Percentiles rank a stretch among this genome's conserved stretches.
Evolutionary conservation across 805 yeast species (phyloP).

Genomic region (Peterozyma toletana): DNA sequence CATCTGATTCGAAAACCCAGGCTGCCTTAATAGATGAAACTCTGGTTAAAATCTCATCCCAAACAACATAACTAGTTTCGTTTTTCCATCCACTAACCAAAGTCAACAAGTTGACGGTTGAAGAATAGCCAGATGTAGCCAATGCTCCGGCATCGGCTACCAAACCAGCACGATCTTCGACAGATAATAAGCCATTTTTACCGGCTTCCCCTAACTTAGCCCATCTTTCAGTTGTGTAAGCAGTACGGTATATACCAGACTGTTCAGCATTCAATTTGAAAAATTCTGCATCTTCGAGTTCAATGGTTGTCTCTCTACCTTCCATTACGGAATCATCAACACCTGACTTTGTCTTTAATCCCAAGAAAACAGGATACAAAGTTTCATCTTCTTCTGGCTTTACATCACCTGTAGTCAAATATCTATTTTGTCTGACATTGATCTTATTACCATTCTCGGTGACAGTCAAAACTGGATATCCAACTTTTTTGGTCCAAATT

Average conservation of each 20-base stretch:
- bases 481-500: constrained; percentile 74
- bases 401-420: constrained; percentile 71
- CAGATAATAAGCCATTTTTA: constrained; percentile 50
- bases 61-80: constrained; percentile 58
- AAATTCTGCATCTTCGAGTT: constrained; percentile 38
- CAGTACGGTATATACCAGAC: constrained; percentile 70
- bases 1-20: constrained; percentile 46
- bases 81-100: constrained; percentile 54
- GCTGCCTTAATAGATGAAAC: constrained; percentile 42
- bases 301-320: constrained; percentile 31
- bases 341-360: constrained; percentile 52
- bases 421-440: constrained; percentile 63
- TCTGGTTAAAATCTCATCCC: constrained; percentile 52
- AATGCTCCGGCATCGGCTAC: constrained; percentile 75
- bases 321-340: constrained; percentile 55
- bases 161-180: constrained; percentile 72
- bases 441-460: constrained; percentile 47
- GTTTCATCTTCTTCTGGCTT: constrained; percentile 66
- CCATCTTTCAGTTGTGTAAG: constrained; percentile 66
- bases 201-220: constrained; percentile 56
- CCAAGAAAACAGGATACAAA: constrained; percentile 64
- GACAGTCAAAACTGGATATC: constrained; percentile 69
- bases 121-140: constrained; percentile 62
- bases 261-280: constrained; percentile 69
- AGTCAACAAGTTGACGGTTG: constrained; percentile 52